A percentile compares a stretch with the other conserved stretches of the same genome.
phyloP scores from a whole-genome alignment of 140 eudicot species.

The Cichorium intybus region DNA sequence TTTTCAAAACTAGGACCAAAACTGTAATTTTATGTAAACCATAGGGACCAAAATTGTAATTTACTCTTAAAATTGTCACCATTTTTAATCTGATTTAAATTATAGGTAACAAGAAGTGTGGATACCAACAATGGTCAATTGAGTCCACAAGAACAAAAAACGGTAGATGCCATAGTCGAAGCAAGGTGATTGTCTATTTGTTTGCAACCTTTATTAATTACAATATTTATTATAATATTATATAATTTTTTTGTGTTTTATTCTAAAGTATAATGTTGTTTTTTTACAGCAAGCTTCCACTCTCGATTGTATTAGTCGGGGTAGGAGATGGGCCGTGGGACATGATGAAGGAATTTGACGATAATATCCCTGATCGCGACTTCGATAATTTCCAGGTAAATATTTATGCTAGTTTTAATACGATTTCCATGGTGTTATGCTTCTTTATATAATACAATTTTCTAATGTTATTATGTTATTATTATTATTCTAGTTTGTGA shows the following conservation, averaged over 20 bases:
- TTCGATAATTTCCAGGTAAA: constrained; percentile 96
- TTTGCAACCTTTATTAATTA: not conserved
- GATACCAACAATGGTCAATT: constrained; percentile 66
- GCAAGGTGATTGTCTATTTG: constrained; percentile 56
- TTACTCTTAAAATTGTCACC: too few species aligned
- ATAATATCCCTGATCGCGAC: constrained; percentile 88
- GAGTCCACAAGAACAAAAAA: constrained; percentile 89
- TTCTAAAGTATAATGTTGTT: not conserved
- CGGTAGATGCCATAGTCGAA: constrained; percentile 93
- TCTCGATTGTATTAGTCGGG: constrained; percentile 87
- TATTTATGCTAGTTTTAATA: not conserved
- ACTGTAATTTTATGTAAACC: too few species aligned
- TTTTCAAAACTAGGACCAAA: too few species aligned
- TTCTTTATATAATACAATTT: not conserved
- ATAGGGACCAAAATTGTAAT: too few species aligned
- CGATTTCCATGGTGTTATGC: not conserved
- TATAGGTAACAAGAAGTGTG: constrained; percentile 89
- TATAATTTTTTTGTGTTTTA: not conserved
- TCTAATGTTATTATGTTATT: constrained; percentile 1
- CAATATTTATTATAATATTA: not conserved
- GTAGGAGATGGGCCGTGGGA: constrained; percentile 96
- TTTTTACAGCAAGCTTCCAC: constrained; percentile 79
- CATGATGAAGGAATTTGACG: constrained; percentile 97
- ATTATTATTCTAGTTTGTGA: constrained; percentile 60
- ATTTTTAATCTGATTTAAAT: too few species aligned